These are phyloP conservation scores for Plectranthus barbatus DNA, from an alignment of 257 asterid species.

Conservation along the genomic window DNA sequence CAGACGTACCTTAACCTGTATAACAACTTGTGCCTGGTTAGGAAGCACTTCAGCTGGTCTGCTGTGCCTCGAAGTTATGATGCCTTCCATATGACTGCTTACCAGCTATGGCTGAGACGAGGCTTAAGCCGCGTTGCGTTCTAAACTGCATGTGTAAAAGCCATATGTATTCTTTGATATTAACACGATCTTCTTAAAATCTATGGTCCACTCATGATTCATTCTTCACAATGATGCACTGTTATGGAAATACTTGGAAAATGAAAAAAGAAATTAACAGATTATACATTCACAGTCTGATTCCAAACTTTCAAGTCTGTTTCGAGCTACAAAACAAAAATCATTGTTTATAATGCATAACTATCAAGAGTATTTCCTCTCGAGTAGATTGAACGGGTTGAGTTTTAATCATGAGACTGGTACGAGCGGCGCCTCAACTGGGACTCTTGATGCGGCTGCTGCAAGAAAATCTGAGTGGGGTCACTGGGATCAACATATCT, in stretches of 20 bases:
- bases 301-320: background rate
- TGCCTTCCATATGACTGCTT: constrained; percentile 70
- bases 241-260: too few species aligned
- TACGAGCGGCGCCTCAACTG: constrained; percentile 89
- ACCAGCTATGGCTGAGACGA: constrained; percentile 70
- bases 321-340: background rate
- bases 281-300: background rate
- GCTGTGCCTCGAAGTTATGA: constrained; percentile 36
- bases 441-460: constrained; percentile 77
- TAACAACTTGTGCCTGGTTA: constrained; percentile 37
- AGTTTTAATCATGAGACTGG: constrained; percentile 38
- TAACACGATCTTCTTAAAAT: too few species aligned
- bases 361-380: background rate
- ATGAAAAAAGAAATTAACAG: background rate
- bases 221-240: too few species aligned
- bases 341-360: constrained; percentile 2
- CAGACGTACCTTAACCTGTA: constrained; percentile 39
- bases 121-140: constrained; percentile 34
- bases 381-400: background rate
- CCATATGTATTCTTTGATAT: background rate
- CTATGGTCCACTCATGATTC: too few species aligned
- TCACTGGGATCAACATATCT: constrained; percentile 94
- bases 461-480: constrained; percentile 87
- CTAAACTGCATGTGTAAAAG: background rate
- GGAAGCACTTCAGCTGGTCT: constrained; percentile 71